Base-by-base conservation (phyloP, 2,329 filamentous ascomycete genomes). In the Chaetothyriales sp. region DNA sequence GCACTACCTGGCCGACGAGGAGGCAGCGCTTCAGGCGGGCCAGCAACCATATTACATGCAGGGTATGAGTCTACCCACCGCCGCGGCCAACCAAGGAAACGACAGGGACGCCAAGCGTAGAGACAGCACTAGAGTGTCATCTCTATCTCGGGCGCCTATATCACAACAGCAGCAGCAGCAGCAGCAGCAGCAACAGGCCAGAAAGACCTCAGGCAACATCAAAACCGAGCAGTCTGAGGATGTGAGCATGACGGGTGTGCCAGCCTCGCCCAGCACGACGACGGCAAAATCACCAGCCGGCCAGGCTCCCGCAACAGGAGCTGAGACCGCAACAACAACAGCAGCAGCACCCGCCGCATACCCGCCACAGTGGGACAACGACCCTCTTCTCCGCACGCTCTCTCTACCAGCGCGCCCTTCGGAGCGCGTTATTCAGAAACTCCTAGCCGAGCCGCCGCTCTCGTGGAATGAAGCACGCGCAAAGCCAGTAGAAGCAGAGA, bases 1-100 rank as follows among this genome's bases (percentile, higher is more conserved):
- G 45, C 73, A 74, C 52, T 69, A 73, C 55, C 63, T 74, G n/a
- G 72, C 72, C 48, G 71, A 73, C 51, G 71, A 73, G 59, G 71
- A 73, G 57, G 45, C 45, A 20, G 45, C 20, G 18, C 18, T 47
- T 5, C 20, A 22, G 19, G 71, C 71, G 3, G 64, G 66, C 1
- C 60, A 68, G 8, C 45, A 54, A 47, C 46, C 55, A 18, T 48
- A 56, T n/a, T 47, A 28, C 20, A 28, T 22, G 20, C 22, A 28
- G 18, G 45, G 45, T 8, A 10, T 44, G 53, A 28, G 43, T 51
- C 9, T 39, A 15, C 32, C 32, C 9, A 15, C 15, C 10, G 10
- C n/a, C 22, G 18, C 57, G 57, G 39, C 58, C 54, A 15, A 46
- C 48, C 4, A 51, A 54, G 26, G 60, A 55, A 53, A 47, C 59